Evolutionary conservation across 1,139 yeast species (phyloP).

Genomic region (Sugiyamaella pinicola): DNA sequence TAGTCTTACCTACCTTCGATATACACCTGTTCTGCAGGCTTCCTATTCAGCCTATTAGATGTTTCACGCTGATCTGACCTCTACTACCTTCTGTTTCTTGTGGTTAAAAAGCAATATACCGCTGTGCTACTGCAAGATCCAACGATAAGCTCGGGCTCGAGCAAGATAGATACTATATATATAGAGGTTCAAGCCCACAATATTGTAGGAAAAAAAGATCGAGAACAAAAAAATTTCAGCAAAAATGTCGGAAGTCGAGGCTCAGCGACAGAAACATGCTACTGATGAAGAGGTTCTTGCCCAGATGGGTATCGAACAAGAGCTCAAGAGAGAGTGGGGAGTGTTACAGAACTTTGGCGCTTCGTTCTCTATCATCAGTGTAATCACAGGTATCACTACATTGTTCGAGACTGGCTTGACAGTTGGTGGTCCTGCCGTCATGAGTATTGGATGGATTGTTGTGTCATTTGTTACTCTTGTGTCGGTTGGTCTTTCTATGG

Average conservation of each 20-base stretch:
- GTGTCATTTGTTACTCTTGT: slow-evolving; percentile 58
- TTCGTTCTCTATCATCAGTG: slow-evolving; percentile 56
- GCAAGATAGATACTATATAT: not conserved
- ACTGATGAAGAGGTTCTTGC: slow-evolving; percentile 53
- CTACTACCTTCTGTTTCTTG: too few species aligned
- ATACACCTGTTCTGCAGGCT: too few species aligned
- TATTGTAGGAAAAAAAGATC: too few species aligned
- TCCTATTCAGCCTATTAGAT: too few species aligned
- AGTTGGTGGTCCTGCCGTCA: slow-evolving; percentile 46
- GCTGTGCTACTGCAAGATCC: not conserved
- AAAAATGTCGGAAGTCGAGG: slow-evolving; percentile 14
- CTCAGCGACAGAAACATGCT: slow-evolving; percentile 9
- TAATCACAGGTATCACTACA: slow-evolving; percentile 48
- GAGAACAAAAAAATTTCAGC: too few species aligned
- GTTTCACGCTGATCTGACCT: too few species aligned
- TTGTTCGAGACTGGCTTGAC: slow-evolving; percentile 34
- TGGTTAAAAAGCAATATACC: not conserved
- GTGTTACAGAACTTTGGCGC: slow-evolving; percentile 54
- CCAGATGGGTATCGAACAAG: slow-evolving; percentile 56
- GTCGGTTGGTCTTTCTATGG: slow-evolving; percentile 58
- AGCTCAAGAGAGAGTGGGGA: slow-evolving; percentile 49
- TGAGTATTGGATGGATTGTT: slow-evolving; percentile 72
- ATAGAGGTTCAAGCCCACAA: too few species aligned
- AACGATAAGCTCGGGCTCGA: not conserved
- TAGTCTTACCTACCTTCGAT: too few species aligned